Evolutionary conservation across 805 yeast species (phyloP).

Genomic region (Dipodascus albidus): DNA sequence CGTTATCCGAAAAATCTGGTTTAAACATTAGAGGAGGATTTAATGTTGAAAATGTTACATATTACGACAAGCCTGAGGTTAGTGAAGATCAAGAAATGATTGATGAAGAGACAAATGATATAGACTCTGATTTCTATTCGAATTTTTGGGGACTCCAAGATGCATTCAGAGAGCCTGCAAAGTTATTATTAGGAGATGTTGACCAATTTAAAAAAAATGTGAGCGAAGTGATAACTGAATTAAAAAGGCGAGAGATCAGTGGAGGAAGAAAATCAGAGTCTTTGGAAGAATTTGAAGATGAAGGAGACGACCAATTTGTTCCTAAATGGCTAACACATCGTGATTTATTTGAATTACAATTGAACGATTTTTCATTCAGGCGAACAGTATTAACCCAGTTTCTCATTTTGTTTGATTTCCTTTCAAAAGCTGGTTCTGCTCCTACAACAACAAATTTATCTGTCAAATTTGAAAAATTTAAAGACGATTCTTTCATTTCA

Average conservation of each 20-base stretch:
- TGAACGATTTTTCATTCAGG: conserved; percentile 23
- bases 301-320: conserved; percentile 12
- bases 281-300: conserved; percentile 1
- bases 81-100: conserved; percentile 2
- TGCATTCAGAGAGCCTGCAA: conserved; percentile 20
- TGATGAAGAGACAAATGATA: conserved; percentile 5
- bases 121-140: conserved; percentile 11
- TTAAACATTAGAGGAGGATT: conserved; percentile 26
- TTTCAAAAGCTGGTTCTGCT: conserved; percentile 5
- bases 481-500: conserved; percentile 13
- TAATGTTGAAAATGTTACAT: conserved; percentile 23
- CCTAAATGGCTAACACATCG: conserved; percentile 28
- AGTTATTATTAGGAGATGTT: conserved; percentile 10
- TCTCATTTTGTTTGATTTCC: conserved; percentile 19
- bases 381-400: conserved; percentile 21
- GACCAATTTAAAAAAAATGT: conserved; percentile 11
- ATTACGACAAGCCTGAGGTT: conserved; percentile 13
- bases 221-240: conserved; percentile 11
- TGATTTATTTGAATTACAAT: conserved; percentile 23
- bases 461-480: neutral
- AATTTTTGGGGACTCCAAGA: conserved; percentile 24
- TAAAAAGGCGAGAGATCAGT: conserved; percentile 7
- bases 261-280: conserved; percentile 3
- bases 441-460: conserved; percentile 6
- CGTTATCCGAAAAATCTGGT: conserved; percentile 27